Evolutionary conservation across 1,284 basidiomycete species (phyloP).

Genomic region (Cryptococcus amylolentus): DNA sequence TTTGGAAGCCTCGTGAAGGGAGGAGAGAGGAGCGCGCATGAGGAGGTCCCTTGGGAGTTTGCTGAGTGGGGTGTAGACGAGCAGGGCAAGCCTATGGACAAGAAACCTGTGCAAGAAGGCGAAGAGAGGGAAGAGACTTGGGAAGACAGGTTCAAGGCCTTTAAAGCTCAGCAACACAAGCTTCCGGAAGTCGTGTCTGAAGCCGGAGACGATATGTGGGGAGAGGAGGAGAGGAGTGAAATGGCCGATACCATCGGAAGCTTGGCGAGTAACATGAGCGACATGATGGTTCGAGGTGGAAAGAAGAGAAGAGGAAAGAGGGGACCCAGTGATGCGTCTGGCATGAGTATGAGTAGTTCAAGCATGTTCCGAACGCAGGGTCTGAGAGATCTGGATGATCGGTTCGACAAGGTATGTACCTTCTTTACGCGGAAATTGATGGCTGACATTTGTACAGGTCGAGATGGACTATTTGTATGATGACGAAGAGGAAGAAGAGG

Average conservation of each 20-base stretch:
- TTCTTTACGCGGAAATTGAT: neutral
- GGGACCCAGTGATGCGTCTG: conserved; percentile 71
- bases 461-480: conserved; percentile 68
- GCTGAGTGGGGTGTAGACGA: conserved; percentile 57
- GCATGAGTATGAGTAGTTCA: conserved; percentile 95
- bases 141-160: conserved; percentile 72
- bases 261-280: conserved; percentile 61
- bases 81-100: conserved; percentile 4
- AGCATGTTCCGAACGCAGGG: conserved; percentile 92
- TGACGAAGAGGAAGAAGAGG: conserved; percentile 54
- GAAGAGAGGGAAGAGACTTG: conserved; percentile 54
- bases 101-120: conserved; percentile 24
- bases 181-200: neutral
- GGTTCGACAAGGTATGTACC: conserved; percentile 77
- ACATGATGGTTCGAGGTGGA: conserved; percentile 63
- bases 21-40: conserved; percentile 57
- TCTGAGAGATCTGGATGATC: conserved; percentile 81
- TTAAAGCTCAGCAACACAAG: conserved; percentile 54
- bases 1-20: conserved; percentile 41
- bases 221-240: conserved; percentile 59
- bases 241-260: conserved; percentile 74
- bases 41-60: conserved; percentile 62
- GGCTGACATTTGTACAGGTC: conserved; percentile 52
- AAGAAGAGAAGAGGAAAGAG: conserved; percentile 68
- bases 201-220: conserved; percentile 23